These are phyloP conservation scores for Trichoderma atroviride DNA, from an alignment of 2,329 filamentous ascomycete genomes.

Conservation along the genomic window DNA sequence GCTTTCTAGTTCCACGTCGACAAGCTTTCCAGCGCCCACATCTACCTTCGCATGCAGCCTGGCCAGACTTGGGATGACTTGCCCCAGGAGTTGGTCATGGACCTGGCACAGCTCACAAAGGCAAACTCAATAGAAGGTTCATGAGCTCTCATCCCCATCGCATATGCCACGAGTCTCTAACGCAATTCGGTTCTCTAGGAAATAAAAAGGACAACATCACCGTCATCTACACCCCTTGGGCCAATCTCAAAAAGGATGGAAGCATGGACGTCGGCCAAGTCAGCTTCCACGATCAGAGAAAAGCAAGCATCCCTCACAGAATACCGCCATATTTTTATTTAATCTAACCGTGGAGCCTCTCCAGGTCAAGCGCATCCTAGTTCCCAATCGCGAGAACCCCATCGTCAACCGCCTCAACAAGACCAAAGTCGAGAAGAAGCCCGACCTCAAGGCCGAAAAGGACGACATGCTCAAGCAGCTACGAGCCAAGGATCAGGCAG, in stretches of 20 bases:
- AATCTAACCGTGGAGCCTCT: neutral
- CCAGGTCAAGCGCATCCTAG: conserved; percentile 78
- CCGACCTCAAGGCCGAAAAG: conserved; percentile 80
- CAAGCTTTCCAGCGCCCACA: conserved; percentile 94
- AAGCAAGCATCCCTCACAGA: conserved; percentile 43
- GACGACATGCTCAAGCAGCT: conserved; percentile 74
- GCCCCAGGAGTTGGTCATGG: conserved; percentile 71
- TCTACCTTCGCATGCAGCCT: conserved; percentile 84
- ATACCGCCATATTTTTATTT: neutral
- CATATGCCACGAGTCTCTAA: neutral
- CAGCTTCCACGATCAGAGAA: conserved; percentile 85
- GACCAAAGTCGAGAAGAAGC: conserved; percentile 85
- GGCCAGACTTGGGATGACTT: conserved; percentile 84
- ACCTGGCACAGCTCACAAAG: conserved; percentile 97
- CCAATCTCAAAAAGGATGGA: conserved; percentile 92
- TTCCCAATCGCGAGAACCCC: conserved; percentile 78
- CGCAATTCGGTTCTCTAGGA: conserved; percentile 52
- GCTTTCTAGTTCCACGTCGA: conserved; percentile 82
- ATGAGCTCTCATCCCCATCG: neutral
- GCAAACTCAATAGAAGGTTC: conserved; percentile 94
- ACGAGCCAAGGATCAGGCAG: conserved; percentile 69
- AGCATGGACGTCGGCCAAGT: conserved; percentile 96
- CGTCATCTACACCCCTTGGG: conserved; percentile 96
- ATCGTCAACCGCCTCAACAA: conserved; percentile 99
- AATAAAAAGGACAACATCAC: conserved; percentile 99